Conservation (phyloP, 2,329 filamentous ascomycete genomes). For the Diplodia corticola region DNA sequence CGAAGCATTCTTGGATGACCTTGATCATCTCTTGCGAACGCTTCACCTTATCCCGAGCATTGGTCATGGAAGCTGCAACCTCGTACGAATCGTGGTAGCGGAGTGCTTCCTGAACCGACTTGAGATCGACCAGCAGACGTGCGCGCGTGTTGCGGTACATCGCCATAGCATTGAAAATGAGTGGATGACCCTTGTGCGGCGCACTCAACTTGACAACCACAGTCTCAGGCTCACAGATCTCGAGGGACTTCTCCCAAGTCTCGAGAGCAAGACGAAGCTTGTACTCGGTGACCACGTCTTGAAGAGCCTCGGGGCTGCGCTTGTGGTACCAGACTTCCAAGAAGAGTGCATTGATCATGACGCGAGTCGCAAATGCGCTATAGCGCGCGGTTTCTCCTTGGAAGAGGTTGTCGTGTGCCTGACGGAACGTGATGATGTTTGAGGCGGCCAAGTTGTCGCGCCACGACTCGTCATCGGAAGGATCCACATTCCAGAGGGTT, state of each 20-base stretch:
- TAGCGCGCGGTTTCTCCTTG: slow-evolving; percentile 88
- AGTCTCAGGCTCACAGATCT: slow-evolving; percentile 87
- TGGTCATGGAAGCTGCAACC: slow-evolving; percentile 94
- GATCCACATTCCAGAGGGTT: slow-evolving; percentile 86
- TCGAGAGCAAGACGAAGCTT: slow-evolving; percentile 93
- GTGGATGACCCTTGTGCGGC: slow-evolving; percentile 90
- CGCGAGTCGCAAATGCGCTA: slow-evolving; percentile 93
- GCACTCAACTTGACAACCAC: slow-evolving; percentile 87
- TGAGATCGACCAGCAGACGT: slow-evolving; percentile 90
- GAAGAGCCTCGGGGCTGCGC: slow-evolving; percentile 93
- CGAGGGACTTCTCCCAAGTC: slow-evolving; percentile 97
- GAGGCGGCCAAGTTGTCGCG: slow-evolving; percentile 72
- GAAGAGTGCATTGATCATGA: slow-evolving; percentile 99
- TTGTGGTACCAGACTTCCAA: slow-evolving; percentile 99
- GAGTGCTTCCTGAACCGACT: slow-evolving; percentile 92
- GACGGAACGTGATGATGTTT: slow-evolving; percentile 80
- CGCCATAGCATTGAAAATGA: slow-evolving; percentile 98
- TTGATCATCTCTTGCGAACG: slow-evolving; percentile 97
- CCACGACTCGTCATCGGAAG: slow-evolving; percentile 79
- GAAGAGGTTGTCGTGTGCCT: slow-evolving; percentile 93
- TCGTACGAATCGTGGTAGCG: slow-evolving; percentile 97
- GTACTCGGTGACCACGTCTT: slow-evolving; percentile 97
- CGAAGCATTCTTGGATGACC: slow-evolving; percentile 95
- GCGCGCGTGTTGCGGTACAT: slow-evolving; percentile 93
- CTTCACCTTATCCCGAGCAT: slow-evolving; percentile 89